Evolutionary conservation across 129 eudicot species (phyloP).

Genomic region (Saussurea involucrata): DNA sequence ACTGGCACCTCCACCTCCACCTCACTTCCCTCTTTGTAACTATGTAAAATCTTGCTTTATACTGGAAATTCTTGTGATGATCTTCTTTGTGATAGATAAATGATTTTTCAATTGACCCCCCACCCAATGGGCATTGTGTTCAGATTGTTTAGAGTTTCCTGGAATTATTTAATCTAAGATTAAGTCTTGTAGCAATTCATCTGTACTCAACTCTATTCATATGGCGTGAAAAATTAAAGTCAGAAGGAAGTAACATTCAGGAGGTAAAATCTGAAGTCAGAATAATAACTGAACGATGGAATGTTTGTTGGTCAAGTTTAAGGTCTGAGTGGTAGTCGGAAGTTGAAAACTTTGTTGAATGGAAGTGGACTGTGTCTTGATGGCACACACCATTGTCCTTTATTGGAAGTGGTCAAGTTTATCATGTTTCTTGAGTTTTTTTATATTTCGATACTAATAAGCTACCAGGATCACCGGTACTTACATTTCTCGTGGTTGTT

Average conservation of each 20-base stretch:
- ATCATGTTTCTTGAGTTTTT: neutral
- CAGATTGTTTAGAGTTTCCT: neutral
- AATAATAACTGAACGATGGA: neutral
- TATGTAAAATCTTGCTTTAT: neutral
- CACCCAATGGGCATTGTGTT: neutral
- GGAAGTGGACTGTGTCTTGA: neutral
- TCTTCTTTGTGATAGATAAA: neutral
- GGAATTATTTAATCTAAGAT: neutral
- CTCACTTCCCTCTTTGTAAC: neutral
- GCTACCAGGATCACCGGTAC: neutral
- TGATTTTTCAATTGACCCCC: neutral
- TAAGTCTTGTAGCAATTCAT: neutral
- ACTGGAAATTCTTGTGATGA: neutral
- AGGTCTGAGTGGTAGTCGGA: neutral
- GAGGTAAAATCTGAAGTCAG: neutral
- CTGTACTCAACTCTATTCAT: neutral
- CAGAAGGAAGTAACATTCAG: neutral
- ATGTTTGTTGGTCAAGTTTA: neutral
- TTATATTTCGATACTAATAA: neutral
- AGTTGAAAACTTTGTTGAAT: neutral
- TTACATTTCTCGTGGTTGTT: neutral
- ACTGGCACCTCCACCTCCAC: neutral
- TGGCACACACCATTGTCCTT: too few species aligned
- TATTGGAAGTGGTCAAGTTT: too few species aligned
- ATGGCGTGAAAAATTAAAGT: neutral